Percentiles rank a stretch among this genome's conserved stretches.
These are phyloP conservation scores for Mycena polygramma DNA, from an alignment of 768 basidiomycete genomes.

Conservation along the genomic window DNA sequence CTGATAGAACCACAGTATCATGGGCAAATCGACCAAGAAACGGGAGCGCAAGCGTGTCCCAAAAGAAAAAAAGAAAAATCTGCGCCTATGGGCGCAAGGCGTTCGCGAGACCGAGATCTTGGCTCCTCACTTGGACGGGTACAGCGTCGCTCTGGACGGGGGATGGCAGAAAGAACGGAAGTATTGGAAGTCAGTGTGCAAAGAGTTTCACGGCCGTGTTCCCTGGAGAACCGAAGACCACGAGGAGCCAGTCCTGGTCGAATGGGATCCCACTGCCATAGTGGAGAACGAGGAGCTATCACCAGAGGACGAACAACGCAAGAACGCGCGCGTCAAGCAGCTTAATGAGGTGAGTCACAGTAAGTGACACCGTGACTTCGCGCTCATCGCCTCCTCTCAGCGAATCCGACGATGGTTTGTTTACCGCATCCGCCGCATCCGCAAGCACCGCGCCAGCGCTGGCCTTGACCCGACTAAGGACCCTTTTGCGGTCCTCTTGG, in stretches of 20 bases:
- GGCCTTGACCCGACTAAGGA: neutral
- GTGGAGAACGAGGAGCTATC: constrained; percentile 8
- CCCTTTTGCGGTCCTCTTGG: no score
- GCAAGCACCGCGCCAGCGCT: no score
- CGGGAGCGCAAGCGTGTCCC: neutral
- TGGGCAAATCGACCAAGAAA: neutral
- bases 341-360: constrained; percentile 11
- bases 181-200: constrained; percentile 9
- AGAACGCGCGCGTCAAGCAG: neutral
- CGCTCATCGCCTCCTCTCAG: neutral
- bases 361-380: neutral
- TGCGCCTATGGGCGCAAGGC: constrained; percentile 24
- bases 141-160: neutral
- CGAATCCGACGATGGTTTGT: constrained; percentile 16
- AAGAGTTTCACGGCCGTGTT: constrained; percentile 14
- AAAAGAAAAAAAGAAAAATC: constrained; percentile 10
- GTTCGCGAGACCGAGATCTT: constrained; percentile 8
- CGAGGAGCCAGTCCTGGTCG: constrained; percentile 6
- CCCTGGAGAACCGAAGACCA: neutral
- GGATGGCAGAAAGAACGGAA: constrained; percentile 12
- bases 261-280: neutral
- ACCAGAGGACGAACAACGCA: no score
- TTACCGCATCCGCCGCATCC: neutral
- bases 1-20: no score
- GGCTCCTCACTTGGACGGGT: constrained; percentile 10